phyloP scores from a whole-genome alignment of 306 rosid genomes.

The Citrullus colocynthis region DNA sequence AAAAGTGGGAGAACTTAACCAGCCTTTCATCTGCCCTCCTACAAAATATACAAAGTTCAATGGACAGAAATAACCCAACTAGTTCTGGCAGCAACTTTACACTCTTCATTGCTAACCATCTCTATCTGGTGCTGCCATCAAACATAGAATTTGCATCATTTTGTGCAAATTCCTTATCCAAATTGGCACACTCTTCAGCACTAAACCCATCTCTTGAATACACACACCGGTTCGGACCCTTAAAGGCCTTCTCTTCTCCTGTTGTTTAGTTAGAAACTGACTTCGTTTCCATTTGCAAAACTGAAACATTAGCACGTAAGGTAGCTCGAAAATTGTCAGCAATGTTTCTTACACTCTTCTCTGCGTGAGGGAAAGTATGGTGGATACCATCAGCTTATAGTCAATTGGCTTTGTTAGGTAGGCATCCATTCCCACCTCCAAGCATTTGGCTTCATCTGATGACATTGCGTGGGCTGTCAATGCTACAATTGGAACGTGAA shows the following conservation, averaged over 20 bases:
- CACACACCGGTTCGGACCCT: neutral
- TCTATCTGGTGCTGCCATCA: neutral
- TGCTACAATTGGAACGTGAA: slow-evolving; percentile 88
- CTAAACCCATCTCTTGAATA: neutral
- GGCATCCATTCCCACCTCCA: slow-evolving; percentile 99
- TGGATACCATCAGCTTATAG: slow-evolving; percentile 86
- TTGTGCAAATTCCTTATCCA: neutral
- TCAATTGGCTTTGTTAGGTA: slow-evolving; percentile 95
- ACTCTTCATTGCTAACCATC: neutral
- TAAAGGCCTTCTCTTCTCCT: neutral
- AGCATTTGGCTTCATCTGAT: slow-evolving; percentile 93
- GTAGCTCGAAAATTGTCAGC: neutral
- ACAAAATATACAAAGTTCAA: neutral
- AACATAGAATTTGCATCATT: neutral
- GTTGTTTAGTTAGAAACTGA: neutral
- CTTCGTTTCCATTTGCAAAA: neutral
- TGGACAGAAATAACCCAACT: neutral
- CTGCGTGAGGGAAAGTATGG: slow-evolving; percentile 86
- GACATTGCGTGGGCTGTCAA: slow-evolving; percentile 99
- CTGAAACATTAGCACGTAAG: neutral
- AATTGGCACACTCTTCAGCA: neutral
- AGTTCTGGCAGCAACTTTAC: neutral
- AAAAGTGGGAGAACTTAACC: neutral
- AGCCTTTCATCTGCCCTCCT: neutral
- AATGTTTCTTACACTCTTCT: slow-evolving; percentile 10